Conservation (phyloP, 1,284 basidiomycete species). For the Tilletiopsis washingtonensis region DNA sequence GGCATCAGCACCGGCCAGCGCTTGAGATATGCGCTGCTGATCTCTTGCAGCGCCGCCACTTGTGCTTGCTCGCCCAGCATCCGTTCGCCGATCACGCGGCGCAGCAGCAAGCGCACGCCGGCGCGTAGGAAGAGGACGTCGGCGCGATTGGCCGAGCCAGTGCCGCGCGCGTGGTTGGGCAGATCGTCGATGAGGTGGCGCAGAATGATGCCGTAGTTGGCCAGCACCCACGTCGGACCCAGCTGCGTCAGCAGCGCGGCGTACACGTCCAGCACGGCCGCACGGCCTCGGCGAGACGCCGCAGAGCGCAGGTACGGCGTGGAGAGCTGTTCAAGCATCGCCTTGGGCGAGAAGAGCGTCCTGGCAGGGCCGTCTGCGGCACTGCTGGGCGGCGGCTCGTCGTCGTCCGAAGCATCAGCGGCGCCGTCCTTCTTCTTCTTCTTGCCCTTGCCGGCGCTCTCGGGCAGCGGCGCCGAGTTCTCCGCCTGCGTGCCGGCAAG, state of each 20-base stretch:
- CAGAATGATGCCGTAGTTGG: conserved; percentile 71
- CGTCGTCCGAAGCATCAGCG: conserved; percentile 55
- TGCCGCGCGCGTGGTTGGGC: conserved; percentile 43
- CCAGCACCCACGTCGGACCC: conserved; percentile 70
- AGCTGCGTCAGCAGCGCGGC: conserved; percentile 67
- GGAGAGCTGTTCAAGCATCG: conserved; percentile 76
- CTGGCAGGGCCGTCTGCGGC: conserved; percentile 58
- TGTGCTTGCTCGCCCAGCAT: conserved; percentile 83
- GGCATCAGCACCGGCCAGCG: conserved; percentile 89
- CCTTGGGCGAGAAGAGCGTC: conserved; percentile 64
- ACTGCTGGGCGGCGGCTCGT: conserved; percentile 55
- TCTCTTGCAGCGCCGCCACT: conserved; percentile 78
- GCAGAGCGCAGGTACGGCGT: conserved; percentile 69
- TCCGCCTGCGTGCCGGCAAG: conserved; percentile 77
- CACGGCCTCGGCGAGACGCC: conserved; percentile 59
- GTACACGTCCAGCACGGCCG: conserved; percentile 85
- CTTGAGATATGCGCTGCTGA: conserved; percentile 71
- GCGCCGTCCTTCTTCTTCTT: conserved; percentile 50
- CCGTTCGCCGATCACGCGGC: conserved; percentile 76
- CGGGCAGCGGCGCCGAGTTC: conserved; percentile 50
- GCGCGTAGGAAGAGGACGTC: conserved; percentile 68
- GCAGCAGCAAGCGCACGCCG: conserved; percentile 66
- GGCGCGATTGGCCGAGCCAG: conserved; percentile 25
- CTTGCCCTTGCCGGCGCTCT: conserved; percentile 52
- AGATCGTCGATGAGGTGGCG: conserved; percentile 67